Conservation (phyloP, 108 stramenopile species). For the Nitzschia sp. region DNA sequence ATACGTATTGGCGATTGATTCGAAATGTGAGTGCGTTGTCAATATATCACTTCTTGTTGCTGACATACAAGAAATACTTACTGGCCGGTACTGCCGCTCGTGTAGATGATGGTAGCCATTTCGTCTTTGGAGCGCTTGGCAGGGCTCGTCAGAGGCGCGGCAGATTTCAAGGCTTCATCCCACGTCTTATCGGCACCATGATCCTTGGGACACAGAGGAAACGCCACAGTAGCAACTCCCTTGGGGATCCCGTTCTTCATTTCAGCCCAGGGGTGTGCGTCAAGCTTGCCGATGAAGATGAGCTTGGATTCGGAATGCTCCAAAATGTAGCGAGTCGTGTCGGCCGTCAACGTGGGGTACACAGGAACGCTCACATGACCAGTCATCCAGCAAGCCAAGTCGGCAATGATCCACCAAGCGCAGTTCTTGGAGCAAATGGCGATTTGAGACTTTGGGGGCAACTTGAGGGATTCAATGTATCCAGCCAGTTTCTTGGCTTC, state of each 20-base stretch:
- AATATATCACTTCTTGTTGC: not conserved
- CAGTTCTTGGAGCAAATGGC: conserved; percentile 81
- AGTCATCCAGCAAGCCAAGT: conserved; percentile 71
- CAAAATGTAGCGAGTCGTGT: conserved; percentile 64
- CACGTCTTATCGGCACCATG: conserved; percentile 43
- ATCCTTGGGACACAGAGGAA: conserved; percentile 67
- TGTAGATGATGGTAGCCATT: conserved; percentile 85
- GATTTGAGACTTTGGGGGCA: conserved; percentile 58
- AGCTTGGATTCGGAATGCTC: conserved; percentile 81
- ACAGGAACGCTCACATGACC: conserved; percentile 70
- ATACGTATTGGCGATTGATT: not conserved
- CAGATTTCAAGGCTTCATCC: conserved; percentile 49
- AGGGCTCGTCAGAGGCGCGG: conserved; percentile 27
- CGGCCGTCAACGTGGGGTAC: conserved; percentile 74
- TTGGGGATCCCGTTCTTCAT: conserved; percentile 75
- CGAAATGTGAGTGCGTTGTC: no score
- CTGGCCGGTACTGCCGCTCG: conserved; percentile 75
- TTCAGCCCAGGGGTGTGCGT: conserved; percentile 67
- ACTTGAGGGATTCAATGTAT: conserved; percentile 55
- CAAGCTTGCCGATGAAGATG: conserved; percentile 79
- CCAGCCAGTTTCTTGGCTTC: conserved; percentile 73
- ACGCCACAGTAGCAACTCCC: conserved; percentile 50
- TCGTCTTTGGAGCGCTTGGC: conserved; percentile 66
- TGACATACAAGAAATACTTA: conserved; percentile 28
- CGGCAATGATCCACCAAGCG: conserved; percentile 80